phyloP scores from a whole-genome alignment of 1,139 yeast genomes.

The Candida anutae region DNA sequence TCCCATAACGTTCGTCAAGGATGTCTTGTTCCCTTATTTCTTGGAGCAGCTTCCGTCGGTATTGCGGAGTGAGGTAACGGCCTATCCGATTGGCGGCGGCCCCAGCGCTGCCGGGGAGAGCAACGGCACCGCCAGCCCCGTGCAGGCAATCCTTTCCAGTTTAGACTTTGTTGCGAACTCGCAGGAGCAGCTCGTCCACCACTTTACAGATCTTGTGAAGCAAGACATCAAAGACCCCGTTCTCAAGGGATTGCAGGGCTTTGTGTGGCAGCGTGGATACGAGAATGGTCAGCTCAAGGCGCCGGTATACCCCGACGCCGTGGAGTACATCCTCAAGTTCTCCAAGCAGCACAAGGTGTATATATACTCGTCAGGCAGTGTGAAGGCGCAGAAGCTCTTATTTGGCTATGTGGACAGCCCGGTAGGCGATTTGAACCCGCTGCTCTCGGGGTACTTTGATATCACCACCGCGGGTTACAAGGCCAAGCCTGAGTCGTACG shows the following conservation, averaged over 20 bases:
- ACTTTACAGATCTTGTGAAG: constrained; percentile 51
- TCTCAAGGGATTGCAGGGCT: constrained; percentile 75
- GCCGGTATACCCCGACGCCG: constrained; percentile 71
- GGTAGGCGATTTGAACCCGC: constrained; percentile 46
- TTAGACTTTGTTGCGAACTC: constrained; percentile 26
- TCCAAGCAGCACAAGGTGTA: constrained; percentile 30
- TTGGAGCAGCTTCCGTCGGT: constrained; percentile 34
- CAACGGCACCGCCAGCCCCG: background rate
- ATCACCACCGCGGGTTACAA: constrained; percentile 80
- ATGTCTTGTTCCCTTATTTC: constrained; percentile 51
- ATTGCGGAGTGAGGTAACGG: constrained; percentile 15
- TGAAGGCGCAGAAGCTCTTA: constrained; percentile 74
- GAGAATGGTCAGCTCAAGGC: constrained; percentile 65
- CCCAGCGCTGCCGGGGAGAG: constrained; percentile 2
- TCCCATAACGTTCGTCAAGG: constrained; percentile 82
- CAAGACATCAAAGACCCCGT: constrained; percentile 72
- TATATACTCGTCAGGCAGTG: constrained; percentile 89
- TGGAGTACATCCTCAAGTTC: constrained; percentile 43
- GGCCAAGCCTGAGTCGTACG: constrained; percentile 49
- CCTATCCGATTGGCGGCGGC: constrained; percentile 24
- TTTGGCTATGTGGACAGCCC: constrained; percentile 52
- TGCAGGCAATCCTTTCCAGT: constrained; percentile 22
- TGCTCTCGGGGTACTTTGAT: constrained; percentile 68
- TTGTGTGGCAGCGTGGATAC: constrained; percentile 77
- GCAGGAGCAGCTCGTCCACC: constrained; percentile 22